Conservation (phyloP, 495 filamentous ascomycete genomes). For the Xylaria nigripes region DNA sequence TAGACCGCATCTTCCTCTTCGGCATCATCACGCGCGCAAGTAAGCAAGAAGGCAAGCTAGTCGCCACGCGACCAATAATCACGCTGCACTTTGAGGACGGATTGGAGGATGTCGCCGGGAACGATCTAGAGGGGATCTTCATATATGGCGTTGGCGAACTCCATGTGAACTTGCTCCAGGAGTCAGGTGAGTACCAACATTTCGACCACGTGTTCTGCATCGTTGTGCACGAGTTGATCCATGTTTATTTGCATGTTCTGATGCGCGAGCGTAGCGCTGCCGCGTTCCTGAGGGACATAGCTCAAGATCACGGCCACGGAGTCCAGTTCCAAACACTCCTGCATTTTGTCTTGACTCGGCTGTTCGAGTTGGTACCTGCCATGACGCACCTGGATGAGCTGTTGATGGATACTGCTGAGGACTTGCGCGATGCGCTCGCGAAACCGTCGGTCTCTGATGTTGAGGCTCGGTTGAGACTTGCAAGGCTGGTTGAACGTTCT, state of each 20-base stretch:
- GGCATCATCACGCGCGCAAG: not conserved
- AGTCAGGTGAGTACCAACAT: not conserved
- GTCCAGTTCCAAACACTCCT: not conserved
- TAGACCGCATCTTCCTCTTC: conserved; percentile 3
- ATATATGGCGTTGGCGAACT: not conserved
- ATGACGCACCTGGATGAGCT: not conserved
- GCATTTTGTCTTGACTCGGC: not conserved
- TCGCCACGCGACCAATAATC: not conserved
- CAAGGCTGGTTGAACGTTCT: too few species aligned
- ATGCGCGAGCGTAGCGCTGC: not conserved
- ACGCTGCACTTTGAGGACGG: not conserved
- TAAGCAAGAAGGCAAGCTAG: not conserved
- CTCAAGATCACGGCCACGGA: not conserved
- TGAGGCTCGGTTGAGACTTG: not conserved
- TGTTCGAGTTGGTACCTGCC: not conserved
- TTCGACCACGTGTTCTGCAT: not conserved
- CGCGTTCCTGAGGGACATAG: not conserved
- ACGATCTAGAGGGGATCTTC: not conserved
- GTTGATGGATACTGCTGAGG: not conserved
- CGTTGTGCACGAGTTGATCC: not conserved
- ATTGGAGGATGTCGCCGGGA: not conserved
- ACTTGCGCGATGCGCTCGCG: not conserved
- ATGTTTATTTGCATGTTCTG: not conserved
- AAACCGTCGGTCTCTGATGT: not conserved
- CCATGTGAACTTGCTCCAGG: not conserved